phyloP scores from a whole-genome alignment of 2,329 filamentous ascomycete species.

The Achaetomium macrosporum region DNA sequence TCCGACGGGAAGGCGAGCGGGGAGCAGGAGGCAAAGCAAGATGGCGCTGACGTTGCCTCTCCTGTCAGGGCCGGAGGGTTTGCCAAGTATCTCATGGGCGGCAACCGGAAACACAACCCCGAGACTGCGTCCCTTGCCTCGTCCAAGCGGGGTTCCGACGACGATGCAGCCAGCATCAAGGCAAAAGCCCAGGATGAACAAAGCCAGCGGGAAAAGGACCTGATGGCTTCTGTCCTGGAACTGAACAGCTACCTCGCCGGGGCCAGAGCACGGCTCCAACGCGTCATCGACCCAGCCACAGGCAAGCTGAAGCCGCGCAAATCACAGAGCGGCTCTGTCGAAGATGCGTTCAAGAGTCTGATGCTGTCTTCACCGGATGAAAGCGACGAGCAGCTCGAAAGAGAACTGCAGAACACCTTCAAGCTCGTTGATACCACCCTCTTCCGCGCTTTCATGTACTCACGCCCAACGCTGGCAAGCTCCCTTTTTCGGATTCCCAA shows the following conservation, averaged over 20 bases:
- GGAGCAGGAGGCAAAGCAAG: conserved; percentile 29
- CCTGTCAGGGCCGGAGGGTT: conserved; percentile 42
- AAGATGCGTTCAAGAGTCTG: conserved; percentile 51
- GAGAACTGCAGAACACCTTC: conserved; percentile 69
- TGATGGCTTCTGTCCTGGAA: conserved; percentile 74
- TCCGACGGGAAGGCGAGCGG: conserved; percentile 27
- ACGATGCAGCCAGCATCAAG: conserved; percentile 51
- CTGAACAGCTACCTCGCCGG: conserved; percentile 85
- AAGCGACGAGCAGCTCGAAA: conserved; percentile 57
- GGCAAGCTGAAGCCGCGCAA: conserved; percentile 54
- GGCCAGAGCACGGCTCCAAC: conserved; percentile 62
- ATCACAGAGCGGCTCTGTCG: conserved; percentile 37
- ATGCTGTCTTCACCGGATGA: conserved; percentile 44
- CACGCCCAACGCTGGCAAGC: conserved; percentile 74
- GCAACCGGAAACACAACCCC: conserved; percentile 40
- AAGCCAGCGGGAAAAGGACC: conserved; percentile 69
- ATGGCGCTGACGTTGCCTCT: conserved; percentile 25
- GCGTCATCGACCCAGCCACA: conserved; percentile 56
- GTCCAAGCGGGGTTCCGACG: conserved; percentile 48
- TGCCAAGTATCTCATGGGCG: conserved; percentile 48
- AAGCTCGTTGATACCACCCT: conserved; percentile 87
- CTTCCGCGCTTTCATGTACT: conserved; percentile 93
- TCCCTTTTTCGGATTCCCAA: conserved; percentile 93
- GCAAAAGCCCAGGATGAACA: conserved; percentile 44
- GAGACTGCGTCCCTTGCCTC: conserved; percentile 58